Base-by-base conservation (phyloP, 2,329 filamentous ascomycete genomes). In the Monilinia vaccinii-corymbosi region DNA sequence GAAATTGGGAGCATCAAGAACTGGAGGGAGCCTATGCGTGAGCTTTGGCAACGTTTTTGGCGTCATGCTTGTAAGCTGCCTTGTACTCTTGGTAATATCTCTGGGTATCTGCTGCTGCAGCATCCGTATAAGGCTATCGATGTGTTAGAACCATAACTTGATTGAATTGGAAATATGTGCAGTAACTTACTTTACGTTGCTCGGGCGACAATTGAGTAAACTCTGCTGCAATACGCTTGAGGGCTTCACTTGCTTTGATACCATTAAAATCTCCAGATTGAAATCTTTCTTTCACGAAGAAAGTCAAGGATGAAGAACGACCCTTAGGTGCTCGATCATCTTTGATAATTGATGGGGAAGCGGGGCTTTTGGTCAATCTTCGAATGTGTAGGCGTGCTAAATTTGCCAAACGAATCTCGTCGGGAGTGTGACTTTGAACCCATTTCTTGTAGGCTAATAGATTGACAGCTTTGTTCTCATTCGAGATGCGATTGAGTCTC, bases 361-460 rank as follows among this genome's bases (percentile, higher is more conserved):
- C 5, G n/a, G 25, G 3, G 18, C 13, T 31, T 3, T 46, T 58
- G 31, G 40, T 53, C 48, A 45, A 57, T 65, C 44, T 64, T 66
- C 60, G 65, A 36, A 72, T 60, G 23, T 34, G 44, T 32, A 44
- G 61, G 42, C 85, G 81, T 13, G 85, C 85, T 13, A 64, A 68
- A 70, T 88, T 88, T 60, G 85, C 85, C 3, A 75, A 61, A 49
- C 74, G 74, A 65, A 88, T 86, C 67, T 85, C 70, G 6, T 80
- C 73, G 11, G 81, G 78, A 1, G 81, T 81, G 67, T 84, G 72
- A 3, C 71, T 73, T 36, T 78, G 70, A 23, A 88, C 70, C 81
- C 82, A 88, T 61, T 75, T 69, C 34, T 79, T 73, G 68, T 78
- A 79, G 16, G 73, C 74, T 23, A 73, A 72, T 23, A 70, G 65